phyloP scores from a whole-genome alignment of 345 rosid genomes.

The Hibiscus tridactylites region DNA sequence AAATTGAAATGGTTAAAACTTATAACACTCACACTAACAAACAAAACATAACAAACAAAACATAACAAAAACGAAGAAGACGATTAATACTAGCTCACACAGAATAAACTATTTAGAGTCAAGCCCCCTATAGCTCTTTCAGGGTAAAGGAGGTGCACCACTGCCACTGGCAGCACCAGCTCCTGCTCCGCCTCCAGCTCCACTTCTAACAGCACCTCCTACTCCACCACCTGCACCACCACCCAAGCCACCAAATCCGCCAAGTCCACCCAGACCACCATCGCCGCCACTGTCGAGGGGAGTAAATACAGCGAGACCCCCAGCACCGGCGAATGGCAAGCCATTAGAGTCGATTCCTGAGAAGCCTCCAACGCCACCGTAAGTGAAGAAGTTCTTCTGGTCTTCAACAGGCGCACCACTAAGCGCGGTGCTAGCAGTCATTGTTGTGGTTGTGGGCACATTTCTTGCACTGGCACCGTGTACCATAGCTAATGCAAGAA shows the following conservation, averaged over 20 bases:
- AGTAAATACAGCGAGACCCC: slow-evolving; percentile 35
- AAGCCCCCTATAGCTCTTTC: not conserved
- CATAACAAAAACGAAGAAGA: not conserved
- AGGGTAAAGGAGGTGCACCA: slow-evolving; percentile 30
- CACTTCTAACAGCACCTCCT: not conserved
- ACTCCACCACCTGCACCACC: slow-evolving; percentile 9
- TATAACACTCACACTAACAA: not conserved
- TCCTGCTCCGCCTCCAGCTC: not conserved
- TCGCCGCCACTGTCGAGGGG: slow-evolving; percentile 16
- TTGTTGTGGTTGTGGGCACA: slow-evolving; percentile 17
- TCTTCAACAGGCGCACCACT: slow-evolving; percentile 36
- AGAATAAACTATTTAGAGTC: not conserved
- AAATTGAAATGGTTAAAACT: not conserved
- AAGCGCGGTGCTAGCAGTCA: slow-evolving; percentile 12
- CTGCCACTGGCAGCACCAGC: not conserved
- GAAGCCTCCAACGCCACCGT: slow-evolving; percentile 58
- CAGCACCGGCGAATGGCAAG: slow-evolving; percentile 47
- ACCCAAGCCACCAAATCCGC: slow-evolving; percentile 10
- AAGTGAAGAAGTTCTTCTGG: slow-evolving; percentile 40
- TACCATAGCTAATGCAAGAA: slow-evolving; percentile 28
- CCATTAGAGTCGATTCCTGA: slow-evolving; percentile 51
- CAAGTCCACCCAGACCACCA: slow-evolving; percentile 7
- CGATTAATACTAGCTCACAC: not conserved
- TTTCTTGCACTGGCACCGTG: slow-evolving; percentile 29
- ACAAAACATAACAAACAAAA: not conserved